Conservation (phyloP, 805 yeast genomes). For the Cyberlindnera xishuangbannaensis region DNA sequence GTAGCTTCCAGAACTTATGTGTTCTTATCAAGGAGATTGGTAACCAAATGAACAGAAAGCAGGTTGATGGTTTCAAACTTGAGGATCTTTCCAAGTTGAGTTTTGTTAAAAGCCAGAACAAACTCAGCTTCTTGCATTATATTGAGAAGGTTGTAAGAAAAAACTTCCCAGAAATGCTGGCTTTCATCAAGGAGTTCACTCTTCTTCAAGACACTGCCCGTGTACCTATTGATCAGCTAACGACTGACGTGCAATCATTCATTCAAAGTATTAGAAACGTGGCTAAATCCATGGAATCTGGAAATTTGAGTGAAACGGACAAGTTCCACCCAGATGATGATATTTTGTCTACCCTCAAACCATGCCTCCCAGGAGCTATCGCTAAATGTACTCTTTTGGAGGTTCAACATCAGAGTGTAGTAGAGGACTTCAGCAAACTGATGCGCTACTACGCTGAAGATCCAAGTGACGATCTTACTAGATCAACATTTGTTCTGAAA, state of each 20-base stretch:
- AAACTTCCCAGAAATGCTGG: conserved; percentile 72
- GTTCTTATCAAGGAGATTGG: conserved; percentile 89
- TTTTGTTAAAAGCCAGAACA: conserved; percentile 84
- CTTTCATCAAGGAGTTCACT: conserved; percentile 68
- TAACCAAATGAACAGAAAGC: conserved; percentile 94
- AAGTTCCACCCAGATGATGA: conserved; percentile 81
- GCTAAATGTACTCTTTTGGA: conserved; percentile 59
- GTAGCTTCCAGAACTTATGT: conserved; percentile 63
- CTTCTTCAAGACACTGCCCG: conserved; percentile 50
- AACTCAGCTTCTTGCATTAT: conserved; percentile 84
- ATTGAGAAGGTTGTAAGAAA: conserved; percentile 84
- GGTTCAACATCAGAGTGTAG: conserved; percentile 56
- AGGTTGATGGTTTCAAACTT: conserved; percentile 88
- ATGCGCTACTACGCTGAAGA: conserved; percentile 93
- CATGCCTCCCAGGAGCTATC: conserved; percentile 70
- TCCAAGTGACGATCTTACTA: conserved; percentile 57
- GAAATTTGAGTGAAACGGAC: conserved; percentile 76
- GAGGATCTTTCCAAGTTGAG: conserved; percentile 85
- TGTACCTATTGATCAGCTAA: conserved; percentile 76
- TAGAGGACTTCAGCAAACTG: conserved; percentile 59
- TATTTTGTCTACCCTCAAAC: conserved; percentile 53
- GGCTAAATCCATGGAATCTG: conserved; percentile 67
- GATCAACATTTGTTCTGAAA: conserved; percentile 67
- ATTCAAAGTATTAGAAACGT: conserved; percentile 60
- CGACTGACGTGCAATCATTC: conserved; percentile 63